phyloP scores from a whole-genome alignment of 73 alveolate species.

The Paramecium octaurelia region DNA sequence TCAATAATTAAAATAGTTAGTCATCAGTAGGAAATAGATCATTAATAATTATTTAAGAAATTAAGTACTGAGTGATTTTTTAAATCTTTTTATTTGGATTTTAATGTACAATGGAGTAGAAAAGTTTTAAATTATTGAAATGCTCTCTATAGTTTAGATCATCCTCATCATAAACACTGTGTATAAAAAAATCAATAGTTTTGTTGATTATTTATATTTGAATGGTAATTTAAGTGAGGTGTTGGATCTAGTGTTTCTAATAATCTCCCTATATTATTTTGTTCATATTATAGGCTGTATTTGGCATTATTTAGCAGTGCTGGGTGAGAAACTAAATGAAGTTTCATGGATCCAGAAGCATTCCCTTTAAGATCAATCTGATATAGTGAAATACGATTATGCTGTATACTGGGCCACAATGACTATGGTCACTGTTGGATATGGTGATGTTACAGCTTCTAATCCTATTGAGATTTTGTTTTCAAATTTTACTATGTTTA shows the following conservation, averaged over 20 bases:
- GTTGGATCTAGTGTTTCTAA: not conserved
- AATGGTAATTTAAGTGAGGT: not conserved
- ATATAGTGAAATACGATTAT: not conserved
- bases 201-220: not conserved
- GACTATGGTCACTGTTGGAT: conserved; percentile 60
- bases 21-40: not conserved
- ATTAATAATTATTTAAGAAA: not conserved
- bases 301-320: not conserved
- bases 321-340: not conserved
- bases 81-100: not conserved
- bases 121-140: not conserved
- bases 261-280: not conserved
- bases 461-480: conserved; percentile 12
- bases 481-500: conserved; percentile 38
- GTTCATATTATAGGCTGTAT: not conserved
- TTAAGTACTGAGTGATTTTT: not conserved
- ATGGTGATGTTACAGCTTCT: conserved; percentile 56
- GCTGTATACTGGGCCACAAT: conserved; percentile 43
- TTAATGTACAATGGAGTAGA: not conserved
- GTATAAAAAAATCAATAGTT: not conserved
- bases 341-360: not conserved
- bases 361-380: not conserved
- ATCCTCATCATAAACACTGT: not conserved
- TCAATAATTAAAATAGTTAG: not conserved
- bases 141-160: not conserved